Percentiles rank a stretch among this genome's conserved stretches.
phyloP scores from a whole-genome alignment of 345 rosid genomes.

The Geranium brycei region DNA sequence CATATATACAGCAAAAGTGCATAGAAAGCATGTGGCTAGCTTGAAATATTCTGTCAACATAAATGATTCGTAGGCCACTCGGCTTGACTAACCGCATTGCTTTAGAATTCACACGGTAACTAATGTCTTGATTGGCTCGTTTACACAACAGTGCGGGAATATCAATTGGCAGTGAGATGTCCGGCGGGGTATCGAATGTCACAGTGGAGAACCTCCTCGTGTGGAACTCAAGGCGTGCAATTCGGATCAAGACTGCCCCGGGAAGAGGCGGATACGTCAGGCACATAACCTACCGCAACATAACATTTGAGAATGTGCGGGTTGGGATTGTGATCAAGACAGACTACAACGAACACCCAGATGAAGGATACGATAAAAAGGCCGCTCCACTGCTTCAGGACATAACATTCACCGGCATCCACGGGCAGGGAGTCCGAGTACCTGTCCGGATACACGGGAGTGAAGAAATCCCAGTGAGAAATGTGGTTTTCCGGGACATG shows the following conservation, averaged over 20 bases:
- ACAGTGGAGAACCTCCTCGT: constrained; percentile 68
- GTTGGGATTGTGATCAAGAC: constrained; percentile 89
- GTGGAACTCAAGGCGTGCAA: constrained; percentile 88
- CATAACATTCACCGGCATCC: constrained; percentile 66
- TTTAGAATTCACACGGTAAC: no score
- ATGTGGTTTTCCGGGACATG: constrained; percentile 73
- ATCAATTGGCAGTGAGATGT: constrained; percentile 98
- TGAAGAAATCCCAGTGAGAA: constrained; percentile 63
- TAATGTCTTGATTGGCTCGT: no score
- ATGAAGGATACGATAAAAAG: constrained; percentile 58
- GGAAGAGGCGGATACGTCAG: constrained; percentile 88
- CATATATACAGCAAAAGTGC: no score
- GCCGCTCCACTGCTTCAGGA: constrained; percentile 53
- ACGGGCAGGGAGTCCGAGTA: constrained; percentile 88
- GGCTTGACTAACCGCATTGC: no score
- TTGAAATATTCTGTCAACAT: no score
- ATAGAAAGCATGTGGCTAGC: no score
- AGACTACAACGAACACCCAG: constrained; percentile 93
- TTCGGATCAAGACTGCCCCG: constrained; percentile 88
- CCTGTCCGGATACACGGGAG: constrained; percentile 94
- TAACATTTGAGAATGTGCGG: constrained; percentile 67
- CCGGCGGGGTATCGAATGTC: constrained; percentile 90
- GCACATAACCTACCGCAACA: constrained; percentile 52
- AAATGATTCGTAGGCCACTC: no score
- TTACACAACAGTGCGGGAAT: constrained; percentile 71